Conservation (phyloP, 805 yeast species). For the Lipomyces oligophaga region DNA sequence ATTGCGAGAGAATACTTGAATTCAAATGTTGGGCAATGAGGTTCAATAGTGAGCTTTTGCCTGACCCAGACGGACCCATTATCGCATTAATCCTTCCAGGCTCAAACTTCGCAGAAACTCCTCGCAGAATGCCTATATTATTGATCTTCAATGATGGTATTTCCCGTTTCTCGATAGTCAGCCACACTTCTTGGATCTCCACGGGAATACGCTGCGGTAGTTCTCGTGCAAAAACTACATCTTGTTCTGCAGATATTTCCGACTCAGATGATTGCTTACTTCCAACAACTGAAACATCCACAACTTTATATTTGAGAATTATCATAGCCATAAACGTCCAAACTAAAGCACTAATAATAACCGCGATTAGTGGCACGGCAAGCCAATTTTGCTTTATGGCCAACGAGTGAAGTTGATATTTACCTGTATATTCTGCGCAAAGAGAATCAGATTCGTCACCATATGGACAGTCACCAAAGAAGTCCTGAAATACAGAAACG, state of each 20-base stretch:
- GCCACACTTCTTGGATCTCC: conserved; percentile 31
- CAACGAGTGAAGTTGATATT: conserved; percentile 48
- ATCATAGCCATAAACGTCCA: conserved; percentile 49
- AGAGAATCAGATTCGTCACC: conserved; percentile 35
- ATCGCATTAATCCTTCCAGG: conserved; percentile 63
- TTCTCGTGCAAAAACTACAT: neutral
- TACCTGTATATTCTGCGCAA: conserved; percentile 54
- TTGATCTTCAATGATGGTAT: conserved; percentile 11
- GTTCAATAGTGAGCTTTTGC: conserved; percentile 66
- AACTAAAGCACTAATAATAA: conserved; percentile 57
- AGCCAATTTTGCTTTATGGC: conserved; percentile 68
- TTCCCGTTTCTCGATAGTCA: conserved; percentile 27
- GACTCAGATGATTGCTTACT: conserved; percentile 26
- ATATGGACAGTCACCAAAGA: conserved; percentile 54
- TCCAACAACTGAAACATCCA: conserved; percentile 51
- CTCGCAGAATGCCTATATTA: conserved; percentile 42
- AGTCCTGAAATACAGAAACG: conserved; percentile 63
- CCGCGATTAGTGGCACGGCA: conserved; percentile 57
- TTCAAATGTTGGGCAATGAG: conserved; percentile 57
- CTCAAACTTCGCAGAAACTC: conserved; percentile 50
- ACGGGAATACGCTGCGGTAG: conserved; percentile 25
- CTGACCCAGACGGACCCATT: conserved; percentile 80
- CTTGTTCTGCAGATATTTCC: neutral
- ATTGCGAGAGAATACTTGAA: conserved; percentile 37
- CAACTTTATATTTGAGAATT: conserved; percentile 47